Percentiles rank a stretch among this genome's conserved stretches.
phyloP scores from a whole-genome alignment of 805 yeast genomes.

The Candida takata region DNA sequence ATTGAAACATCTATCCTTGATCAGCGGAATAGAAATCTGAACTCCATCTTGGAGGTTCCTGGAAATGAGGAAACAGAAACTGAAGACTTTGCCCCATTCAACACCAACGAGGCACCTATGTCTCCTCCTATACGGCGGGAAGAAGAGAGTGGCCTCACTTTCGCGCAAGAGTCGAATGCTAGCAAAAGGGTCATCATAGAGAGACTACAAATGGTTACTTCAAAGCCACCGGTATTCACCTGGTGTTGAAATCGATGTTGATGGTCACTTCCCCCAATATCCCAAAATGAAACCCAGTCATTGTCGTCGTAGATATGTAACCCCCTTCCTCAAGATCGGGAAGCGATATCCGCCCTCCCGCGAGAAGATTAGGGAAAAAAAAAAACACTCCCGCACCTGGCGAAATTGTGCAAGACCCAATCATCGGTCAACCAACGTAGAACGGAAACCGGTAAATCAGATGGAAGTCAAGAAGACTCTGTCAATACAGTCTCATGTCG shows the following conservation, averaged over 20 bases:
- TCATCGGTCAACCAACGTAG: too few relatives aligned
- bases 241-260: constrained; percentile 49
- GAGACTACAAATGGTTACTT: constrained; percentile 45
- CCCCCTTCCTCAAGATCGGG: too few relatives aligned
- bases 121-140: too few relatives aligned
- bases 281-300: too few relatives aligned
- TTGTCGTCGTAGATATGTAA: too few relatives aligned
- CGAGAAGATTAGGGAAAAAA: background rate
- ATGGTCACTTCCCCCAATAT: too few relatives aligned
- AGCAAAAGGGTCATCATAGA: constrained; percentile 49
- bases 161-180: constrained; percentile 16
- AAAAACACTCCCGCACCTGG: too few relatives aligned
- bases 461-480: constrained; percentile 24
- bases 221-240: constrained; percentile 58
- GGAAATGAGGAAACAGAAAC: background rate
- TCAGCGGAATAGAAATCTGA: background rate
- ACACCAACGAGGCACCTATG: too few relatives aligned
- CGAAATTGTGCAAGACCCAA: too few relatives aligned
- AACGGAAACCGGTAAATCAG: too few relatives aligned
- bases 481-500: constrained; percentile 63
- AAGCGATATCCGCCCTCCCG: background rate
- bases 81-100: background rate
- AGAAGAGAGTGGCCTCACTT: constrained; percentile 3
- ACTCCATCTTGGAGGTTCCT: constrained; percentile 4
- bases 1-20: constrained; percentile 28